These are phyloP conservation scores for Brassica nigra DNA, from an alignment of 345 rosid genomes.

Conservation along the genomic window DNA sequence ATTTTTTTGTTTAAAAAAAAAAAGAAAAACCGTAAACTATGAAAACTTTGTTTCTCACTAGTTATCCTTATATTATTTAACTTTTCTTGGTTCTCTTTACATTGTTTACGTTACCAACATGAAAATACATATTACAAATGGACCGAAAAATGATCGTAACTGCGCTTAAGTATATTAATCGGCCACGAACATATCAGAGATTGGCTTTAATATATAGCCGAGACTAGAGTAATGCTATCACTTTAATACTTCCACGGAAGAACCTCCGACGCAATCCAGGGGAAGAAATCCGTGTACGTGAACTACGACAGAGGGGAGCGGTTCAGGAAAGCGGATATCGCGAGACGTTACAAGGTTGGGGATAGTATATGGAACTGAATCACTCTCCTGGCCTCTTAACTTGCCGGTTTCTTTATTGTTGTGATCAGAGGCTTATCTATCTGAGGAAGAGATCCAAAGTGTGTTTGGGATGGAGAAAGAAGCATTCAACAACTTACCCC, in stretches of 20 bases:
- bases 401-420: not conserved
- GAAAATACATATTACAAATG: too few species aligned
- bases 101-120: too few species aligned
- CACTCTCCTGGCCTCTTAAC: constrained; percentile 10
- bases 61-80: too few species aligned
- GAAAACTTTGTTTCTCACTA: too few species aligned
- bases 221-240: not conserved
- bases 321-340: constrained; percentile 60
- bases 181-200: not conserved
- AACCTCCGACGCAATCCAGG: constrained; percentile 48
- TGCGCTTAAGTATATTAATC: not conserved
- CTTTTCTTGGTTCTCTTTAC: too few species aligned
- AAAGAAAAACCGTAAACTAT: too few species aligned
- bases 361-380: not conserved
- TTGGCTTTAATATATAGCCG: constrained; percentile 20
- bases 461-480: constrained; percentile 77
- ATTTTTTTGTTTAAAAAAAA: too few species aligned
- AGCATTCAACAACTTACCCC: constrained; percentile 77
- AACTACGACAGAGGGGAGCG: constrained; percentile 85
- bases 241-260: constrained; percentile 1
- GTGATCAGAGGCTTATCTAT: constrained; percentile 69
- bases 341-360: constrained; percentile 46
- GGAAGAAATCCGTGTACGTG: constrained; percentile 57
- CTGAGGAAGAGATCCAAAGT: constrained; percentile 75
- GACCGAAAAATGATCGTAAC: too few species aligned